A percentile compares a stretch with the other conserved stretches of the same genome.
Conservation (phyloP, 2,329 filamentous ascomycete genomes). For the Chaetomium olivaceum region DNA sequence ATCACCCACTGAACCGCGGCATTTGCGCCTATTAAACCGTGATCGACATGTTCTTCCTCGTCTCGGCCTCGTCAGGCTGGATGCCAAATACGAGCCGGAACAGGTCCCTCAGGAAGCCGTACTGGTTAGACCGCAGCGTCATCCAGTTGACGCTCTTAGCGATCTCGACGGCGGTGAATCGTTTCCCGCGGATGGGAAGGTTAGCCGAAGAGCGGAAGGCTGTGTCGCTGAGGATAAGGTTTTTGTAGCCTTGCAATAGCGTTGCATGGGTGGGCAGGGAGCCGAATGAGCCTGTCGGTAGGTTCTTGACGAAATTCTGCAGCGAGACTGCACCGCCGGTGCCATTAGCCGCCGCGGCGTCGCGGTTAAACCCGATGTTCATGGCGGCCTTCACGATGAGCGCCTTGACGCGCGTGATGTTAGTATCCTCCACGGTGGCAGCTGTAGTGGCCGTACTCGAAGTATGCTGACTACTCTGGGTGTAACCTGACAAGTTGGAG, state of each 20-base stretch:
- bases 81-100: slow-evolving; percentile 85
- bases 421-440: slow-evolving; percentile 69
- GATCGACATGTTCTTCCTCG: slow-evolving; percentile 65
- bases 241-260: slow-evolving; percentile 77
- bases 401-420: slow-evolving; percentile 74
- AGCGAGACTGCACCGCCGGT: slow-evolving; percentile 56
- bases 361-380: slow-evolving; percentile 76
- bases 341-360: slow-evolving; percentile 47
- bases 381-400: slow-evolving; percentile 83
- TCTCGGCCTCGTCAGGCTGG: slow-evolving; percentile 73
- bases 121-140: slow-evolving; percentile 67
- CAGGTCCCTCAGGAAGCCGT: slow-evolving; percentile 77
- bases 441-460: slow-evolving; percentile 73
- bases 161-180: slow-evolving; percentile 70
- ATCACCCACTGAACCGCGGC: background rate
- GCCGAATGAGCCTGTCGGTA: slow-evolving; percentile 79
- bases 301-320: slow-evolving; percentile 72
- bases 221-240: slow-evolving; percentile 72
- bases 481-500: slow-evolving; percentile 77
- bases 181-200: slow-evolving; percentile 58
- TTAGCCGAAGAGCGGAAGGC: slow-evolving; percentile 58
- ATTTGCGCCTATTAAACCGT: slow-evolving; percentile 43
- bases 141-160: slow-evolving; percentile 78
- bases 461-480: slow-evolving; percentile 65
- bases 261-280: slow-evolving; percentile 67